Evolutionary conservation across 2,329 filamentous ascomycete species (phyloP).

Genomic region (Xylaria sp.): DNA sequence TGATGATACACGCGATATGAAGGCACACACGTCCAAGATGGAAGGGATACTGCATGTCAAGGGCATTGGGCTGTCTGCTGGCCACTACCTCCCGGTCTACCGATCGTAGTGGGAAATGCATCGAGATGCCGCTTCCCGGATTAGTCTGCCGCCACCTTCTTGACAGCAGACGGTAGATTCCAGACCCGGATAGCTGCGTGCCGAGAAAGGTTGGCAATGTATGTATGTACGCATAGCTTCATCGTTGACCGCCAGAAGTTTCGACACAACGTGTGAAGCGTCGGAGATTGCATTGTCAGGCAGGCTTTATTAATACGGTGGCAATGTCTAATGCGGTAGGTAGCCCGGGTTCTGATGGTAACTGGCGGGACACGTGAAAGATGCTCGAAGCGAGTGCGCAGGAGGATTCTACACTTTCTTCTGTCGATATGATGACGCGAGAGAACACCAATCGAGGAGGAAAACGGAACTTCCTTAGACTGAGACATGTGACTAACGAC

Average conservation of each 20-base stretch:
- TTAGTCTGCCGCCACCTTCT: neutral
- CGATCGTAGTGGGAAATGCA: slow-evolving; percentile 15
- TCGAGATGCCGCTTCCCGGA: slow-evolving; percentile 25
- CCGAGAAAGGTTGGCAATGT: slow-evolving; percentile 21
- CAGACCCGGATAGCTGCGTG: slow-evolving; percentile 23
- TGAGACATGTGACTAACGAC: slow-evolving; percentile 30
- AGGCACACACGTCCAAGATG: slow-evolving; percentile 1
- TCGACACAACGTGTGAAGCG: slow-evolving; percentile 18
- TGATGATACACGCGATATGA: neutral
- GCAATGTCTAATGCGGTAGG: slow-evolving; percentile 15
- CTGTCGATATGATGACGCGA: slow-evolving; percentile 29
- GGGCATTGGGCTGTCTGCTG: neutral
- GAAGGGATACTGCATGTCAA: slow-evolving; percentile 19
- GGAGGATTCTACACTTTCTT: slow-evolving; percentile 30
- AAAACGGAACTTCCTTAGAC: slow-evolving; percentile 4
- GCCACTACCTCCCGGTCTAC: slow-evolving; percentile 3
- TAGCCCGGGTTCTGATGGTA: neutral
- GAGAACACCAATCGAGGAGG: slow-evolving; percentile 19
- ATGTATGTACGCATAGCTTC: slow-evolving; percentile 10
- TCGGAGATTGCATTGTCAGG: slow-evolving; percentile 8
- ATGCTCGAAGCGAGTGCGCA: slow-evolving; percentile 8
- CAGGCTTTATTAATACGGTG: slow-evolving; percentile 18
- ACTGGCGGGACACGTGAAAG: slow-evolving; percentile 1
- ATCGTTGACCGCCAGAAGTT: slow-evolving; percentile 20
- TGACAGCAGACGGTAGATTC: slow-evolving; percentile 15